phyloP scores from a whole-genome alignment of 2,329 filamentous ascomycete species.

The Neoascochyta sp. region DNA sequence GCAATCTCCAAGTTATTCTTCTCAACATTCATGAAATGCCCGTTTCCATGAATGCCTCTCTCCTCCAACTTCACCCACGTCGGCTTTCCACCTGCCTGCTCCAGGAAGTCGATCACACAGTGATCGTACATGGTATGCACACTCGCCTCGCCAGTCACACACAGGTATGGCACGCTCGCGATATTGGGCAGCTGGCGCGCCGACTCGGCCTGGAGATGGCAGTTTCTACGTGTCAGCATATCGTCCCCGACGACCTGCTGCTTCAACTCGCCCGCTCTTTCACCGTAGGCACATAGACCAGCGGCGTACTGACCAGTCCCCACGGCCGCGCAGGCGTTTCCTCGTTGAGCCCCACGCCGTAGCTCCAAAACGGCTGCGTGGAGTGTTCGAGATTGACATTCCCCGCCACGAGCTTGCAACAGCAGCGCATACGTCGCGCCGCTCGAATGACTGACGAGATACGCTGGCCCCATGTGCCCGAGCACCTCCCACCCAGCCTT shows the following conservation, averaged over 20 bases:
- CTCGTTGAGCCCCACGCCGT: constrained; percentile 15
- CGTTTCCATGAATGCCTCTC: constrained; percentile 61
- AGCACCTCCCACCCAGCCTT: constrained; percentile 43
- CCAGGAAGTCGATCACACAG: constrained; percentile 51
- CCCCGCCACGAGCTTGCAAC: constrained; percentile 36
- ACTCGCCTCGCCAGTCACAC: constrained; percentile 54
- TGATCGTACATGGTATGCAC: constrained; percentile 56
- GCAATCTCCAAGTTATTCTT: constrained; percentile 28
- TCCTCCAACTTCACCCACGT: constrained; percentile 41
- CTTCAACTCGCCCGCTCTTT: constrained; percentile 9
- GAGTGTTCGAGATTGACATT: constrained; percentile 52
- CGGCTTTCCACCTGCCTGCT: constrained; percentile 39
- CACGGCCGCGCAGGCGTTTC: constrained; percentile 13
- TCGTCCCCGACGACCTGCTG: constrained; percentile 1
- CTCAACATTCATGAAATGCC: constrained; percentile 36
- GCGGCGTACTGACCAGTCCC: constrained; percentile 32
- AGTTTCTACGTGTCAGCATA: constrained; percentile 14
- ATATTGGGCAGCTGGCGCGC: constrained; percentile 50
- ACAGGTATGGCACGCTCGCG: constrained; percentile 46
- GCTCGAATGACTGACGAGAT: constrained; percentile 51
- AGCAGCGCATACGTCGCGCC: constrained; percentile 41
- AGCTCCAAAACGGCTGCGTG: constrained; percentile 48
- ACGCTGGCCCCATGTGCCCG: constrained; percentile 39
- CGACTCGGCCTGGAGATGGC: constrained; percentile 35
- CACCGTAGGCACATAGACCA: constrained; percentile 36